These are phyloP conservation scores for Baeospora myosura DNA, from an alignment of 1,284 basidiomycete species.

Conservation along the genomic window DNA sequence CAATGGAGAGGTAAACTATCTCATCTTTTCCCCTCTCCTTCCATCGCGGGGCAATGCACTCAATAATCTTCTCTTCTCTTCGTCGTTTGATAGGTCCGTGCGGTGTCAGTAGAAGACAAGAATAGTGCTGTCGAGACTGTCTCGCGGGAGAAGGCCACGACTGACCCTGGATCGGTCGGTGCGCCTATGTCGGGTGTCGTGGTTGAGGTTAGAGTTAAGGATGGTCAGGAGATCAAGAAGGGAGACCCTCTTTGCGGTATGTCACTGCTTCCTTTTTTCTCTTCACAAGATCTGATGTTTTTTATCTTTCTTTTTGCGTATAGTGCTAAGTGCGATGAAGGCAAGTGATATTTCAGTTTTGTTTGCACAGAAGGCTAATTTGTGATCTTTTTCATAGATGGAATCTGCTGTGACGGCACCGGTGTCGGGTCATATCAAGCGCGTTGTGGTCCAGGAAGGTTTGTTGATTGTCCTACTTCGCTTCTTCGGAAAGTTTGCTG, in stretches of 20 bases:
- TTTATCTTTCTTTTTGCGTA: constrained; percentile 12
- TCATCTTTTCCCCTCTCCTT: constrained; percentile 9
- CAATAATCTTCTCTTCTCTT: constrained; percentile 10
- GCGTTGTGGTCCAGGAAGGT: constrained; percentile 85
- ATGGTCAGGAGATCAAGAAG: constrained; percentile 95
- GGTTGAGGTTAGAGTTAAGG: constrained; percentile 94
- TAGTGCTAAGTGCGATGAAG: constrained; percentile 89
- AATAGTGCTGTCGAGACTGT: constrained; percentile 94
- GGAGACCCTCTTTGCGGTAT: constrained; percentile 87
- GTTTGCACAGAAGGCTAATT: constrained; percentile 17
- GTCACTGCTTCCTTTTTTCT: constrained; percentile 20
- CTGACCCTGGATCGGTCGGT: constrained; percentile 91
- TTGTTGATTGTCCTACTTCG: constrained; percentile 6
- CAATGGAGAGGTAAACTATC: constrained; percentile 74
- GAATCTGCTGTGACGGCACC: constrained; percentile 94
- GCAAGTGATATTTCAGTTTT: constrained; percentile 29
- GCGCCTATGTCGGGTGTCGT: constrained; percentile 97
- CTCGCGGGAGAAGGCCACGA: constrained; percentile 88
- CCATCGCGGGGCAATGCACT: constrained; percentile 5
- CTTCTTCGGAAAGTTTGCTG: too few relatives aligned
- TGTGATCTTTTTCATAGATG: constrained; percentile 58
- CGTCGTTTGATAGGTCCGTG: constrained; percentile 86
- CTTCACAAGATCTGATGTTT: constrained; percentile 5
- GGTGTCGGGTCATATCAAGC: constrained; percentile 91
- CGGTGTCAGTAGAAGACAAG: constrained; percentile 91